phyloP scores from a whole-genome alignment of 441 rosid genomes.

The Euphorbia celastroides region DNA sequence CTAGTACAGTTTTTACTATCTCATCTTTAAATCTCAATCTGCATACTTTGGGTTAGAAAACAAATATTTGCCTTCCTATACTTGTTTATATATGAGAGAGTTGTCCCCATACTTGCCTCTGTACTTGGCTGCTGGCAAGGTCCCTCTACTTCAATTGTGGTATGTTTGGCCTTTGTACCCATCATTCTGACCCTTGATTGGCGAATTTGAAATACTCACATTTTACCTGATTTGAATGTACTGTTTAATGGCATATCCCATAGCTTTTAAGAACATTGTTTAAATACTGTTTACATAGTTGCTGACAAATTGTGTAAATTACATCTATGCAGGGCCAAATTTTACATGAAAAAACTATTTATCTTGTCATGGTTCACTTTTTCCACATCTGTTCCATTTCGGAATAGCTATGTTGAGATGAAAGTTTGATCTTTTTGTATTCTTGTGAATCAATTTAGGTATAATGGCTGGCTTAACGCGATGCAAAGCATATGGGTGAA shows the following conservation, averaged over 20 bases:
- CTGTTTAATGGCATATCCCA: background rate
- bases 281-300: too few species aligned
- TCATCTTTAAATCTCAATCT: background rate
- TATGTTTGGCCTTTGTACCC: background rate
- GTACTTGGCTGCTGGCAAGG: background rate
- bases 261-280: background rate
- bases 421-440: background rate
- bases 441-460: slow-evolving; percentile 25
- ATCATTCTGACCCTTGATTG: background rate
- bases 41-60: background rate
- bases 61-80: background rate
- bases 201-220: background rate
- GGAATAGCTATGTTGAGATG: background rate
- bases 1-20: background rate
- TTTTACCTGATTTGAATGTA: background rate
- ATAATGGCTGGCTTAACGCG: slow-evolving; percentile 80
- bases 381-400: background rate
- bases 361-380: background rate
- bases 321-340: background rate
- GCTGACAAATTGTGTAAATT: too few species aligned
- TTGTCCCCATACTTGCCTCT: background rate
- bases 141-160: background rate
- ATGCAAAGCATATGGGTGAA: slow-evolving; percentile 50
- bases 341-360: background rate
- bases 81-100: background rate